Conservation (phyloP, 1,284 basidiomycete species). For the Trametes versicolor region DNA sequence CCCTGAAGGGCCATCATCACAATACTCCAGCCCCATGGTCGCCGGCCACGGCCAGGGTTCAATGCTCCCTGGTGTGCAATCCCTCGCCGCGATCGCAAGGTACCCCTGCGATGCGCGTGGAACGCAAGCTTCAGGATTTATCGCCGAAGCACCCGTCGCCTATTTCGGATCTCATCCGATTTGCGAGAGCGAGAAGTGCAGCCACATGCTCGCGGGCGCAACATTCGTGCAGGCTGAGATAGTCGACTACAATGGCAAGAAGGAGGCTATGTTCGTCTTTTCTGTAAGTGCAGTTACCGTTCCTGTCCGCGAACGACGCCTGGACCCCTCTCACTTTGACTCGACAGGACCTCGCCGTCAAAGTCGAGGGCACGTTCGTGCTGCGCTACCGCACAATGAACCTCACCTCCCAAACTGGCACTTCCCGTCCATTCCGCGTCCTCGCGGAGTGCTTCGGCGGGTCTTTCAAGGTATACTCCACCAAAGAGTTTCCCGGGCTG, state of each 20-base stretch:
- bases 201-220: conserved; percentile 65
- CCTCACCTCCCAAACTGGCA: conserved; percentile 35
- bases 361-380: conserved; percentile 40
- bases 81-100: background rate
- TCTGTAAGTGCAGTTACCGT: background rate
- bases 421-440: conserved; percentile 53
- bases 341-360: conserved; percentile 41
- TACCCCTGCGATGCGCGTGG: too few species aligned
- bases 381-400: conserved; percentile 42
- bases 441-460: conserved; percentile 79
- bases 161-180: conserved; percentile 52
- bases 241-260: conserved; percentile 63
- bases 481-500: conserved; percentile 82
- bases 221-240: conserved; percentile 70
- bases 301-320: background rate
- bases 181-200: conserved; percentile 61
- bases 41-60: background rate
- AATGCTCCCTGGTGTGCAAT: background rate
- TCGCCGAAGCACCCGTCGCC: conserved; percentile 50
- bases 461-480: conserved; percentile 76
- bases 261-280: conserved; percentile 36
- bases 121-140: too few species aligned
- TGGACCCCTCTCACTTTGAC: too few species aligned
- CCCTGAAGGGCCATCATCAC: background rate
- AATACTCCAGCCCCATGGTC: background rate